phyloP scores from a whole-genome alignment of 2,329 filamentous ascomycete species.

The Fusarium compactum region DNA sequence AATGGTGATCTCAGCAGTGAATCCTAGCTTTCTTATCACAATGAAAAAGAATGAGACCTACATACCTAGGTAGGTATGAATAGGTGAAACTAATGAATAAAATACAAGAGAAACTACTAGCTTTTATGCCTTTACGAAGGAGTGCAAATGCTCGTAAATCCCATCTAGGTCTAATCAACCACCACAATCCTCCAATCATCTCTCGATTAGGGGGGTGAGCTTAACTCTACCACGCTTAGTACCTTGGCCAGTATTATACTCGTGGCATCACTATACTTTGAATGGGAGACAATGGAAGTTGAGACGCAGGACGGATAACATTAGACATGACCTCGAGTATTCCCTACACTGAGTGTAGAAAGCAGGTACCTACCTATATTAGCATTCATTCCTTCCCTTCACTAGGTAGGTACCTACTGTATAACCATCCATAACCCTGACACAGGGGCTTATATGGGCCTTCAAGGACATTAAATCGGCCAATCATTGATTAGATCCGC shows the following conservation, averaged over 20 bases:
- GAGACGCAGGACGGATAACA: not conserved
- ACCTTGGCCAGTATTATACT: not conserved
- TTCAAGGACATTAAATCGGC: conserved; percentile 11
- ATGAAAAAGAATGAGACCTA: not conserved
- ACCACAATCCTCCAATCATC: conserved; percentile 4
- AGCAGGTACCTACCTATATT: not conserved
- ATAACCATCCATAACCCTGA: conserved; percentile 4
- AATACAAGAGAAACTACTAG: not conserved
- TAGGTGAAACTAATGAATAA: not conserved
- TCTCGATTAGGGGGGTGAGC: not conserved
- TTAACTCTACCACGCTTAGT: not conserved
- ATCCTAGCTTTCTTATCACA: not conserved
- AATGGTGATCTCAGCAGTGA: conserved; percentile 10
- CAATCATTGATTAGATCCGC: conserved; percentile 21
- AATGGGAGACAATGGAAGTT: not conserved
- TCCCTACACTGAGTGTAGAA: not conserved
- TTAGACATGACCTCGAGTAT: not conserved
- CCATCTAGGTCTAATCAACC: not conserved
- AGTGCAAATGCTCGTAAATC: not conserved
- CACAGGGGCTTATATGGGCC: conserved; percentile 15
- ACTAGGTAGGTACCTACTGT: too few relatives aligned
- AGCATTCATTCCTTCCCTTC: too few relatives aligned
- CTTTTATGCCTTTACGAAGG: not conserved
- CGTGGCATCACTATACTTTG: not conserved
- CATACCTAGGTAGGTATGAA: not conserved